Percentiles rank a stretch among this genome's conserved stretches.
These are phyloP conservation scores for Sicyos baderoa DNA, from an alignment of 306 rosid genomes.

Conservation along the genomic window DNA sequence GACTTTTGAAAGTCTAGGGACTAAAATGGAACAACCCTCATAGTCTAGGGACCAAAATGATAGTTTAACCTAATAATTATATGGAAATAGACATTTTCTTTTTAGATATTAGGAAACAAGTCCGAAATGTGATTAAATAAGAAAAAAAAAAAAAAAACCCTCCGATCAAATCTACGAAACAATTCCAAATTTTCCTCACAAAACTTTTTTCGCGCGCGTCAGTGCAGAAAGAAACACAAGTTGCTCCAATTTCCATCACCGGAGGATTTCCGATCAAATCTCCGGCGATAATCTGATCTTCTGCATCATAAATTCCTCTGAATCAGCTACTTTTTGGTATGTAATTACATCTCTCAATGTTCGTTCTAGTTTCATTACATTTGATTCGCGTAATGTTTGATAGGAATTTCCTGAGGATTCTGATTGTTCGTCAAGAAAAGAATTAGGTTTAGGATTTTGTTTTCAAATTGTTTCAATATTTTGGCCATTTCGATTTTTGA, in stretches of 20 bases:
- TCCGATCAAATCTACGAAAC: background rate
- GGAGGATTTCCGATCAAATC: background rate
- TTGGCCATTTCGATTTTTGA: background rate
- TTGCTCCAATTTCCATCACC: background rate
- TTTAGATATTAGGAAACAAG: too few relatives aligned
- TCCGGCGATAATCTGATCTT: background rate
- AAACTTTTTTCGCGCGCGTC: background rate
- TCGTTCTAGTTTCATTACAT: background rate
- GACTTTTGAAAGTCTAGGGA: too few relatives aligned
- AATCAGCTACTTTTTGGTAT: background rate
- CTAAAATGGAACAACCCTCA: too few relatives aligned
- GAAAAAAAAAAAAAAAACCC: too few relatives aligned
- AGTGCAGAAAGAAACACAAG: background rate
- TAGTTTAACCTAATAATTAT: too few relatives aligned
- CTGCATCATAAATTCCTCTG: background rate
- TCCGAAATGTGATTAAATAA: too few relatives aligned
- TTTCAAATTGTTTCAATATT: background rate
- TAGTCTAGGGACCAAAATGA: too few relatives aligned
- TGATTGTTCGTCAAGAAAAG: background rate
- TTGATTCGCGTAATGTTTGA: background rate
- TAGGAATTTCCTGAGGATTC: background rate
- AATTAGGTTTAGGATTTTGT: background rate
- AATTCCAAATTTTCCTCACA: background rate
- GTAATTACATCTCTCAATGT: background rate
- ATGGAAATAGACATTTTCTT: too few relatives aligned